Evolutionary conservation across 2,329 filamentous ascomycete genomes (phyloP).

Genomic region (Neofusicoccum cordaticola): DNA sequence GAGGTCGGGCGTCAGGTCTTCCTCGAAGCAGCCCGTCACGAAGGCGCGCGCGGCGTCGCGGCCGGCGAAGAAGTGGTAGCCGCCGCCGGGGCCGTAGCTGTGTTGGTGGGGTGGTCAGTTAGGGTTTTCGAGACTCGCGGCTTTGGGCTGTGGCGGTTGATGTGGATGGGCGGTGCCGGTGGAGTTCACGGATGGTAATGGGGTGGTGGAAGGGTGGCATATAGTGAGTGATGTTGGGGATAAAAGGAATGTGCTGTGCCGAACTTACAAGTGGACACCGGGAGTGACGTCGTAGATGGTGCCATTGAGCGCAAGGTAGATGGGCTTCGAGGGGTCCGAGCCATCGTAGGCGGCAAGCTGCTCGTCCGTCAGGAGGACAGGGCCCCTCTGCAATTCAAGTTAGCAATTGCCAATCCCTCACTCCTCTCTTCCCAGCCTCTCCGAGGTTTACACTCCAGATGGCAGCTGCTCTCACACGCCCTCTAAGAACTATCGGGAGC

Average conservation of each 20-base stretch:
- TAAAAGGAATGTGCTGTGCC: not conserved
- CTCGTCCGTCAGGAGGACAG: slow-evolving; percentile 68
- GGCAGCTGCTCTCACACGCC: too few relatives aligned
- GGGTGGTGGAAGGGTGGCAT: too few relatives aligned
- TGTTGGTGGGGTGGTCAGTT: not conserved
- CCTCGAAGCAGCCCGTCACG: slow-evolving; percentile 87
- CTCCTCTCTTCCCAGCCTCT: not conserved
- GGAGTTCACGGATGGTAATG: too few relatives aligned
- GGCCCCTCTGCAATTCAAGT: slow-evolving; percentile 43
- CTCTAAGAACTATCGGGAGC: too few relatives aligned
- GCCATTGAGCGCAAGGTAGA: slow-evolving; percentile 88
- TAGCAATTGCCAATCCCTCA: too few relatives aligned
- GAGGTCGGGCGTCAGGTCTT: slow-evolving; percentile 80
- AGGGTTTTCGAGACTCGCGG: not conserved
- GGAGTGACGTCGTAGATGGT: slow-evolving; percentile 81
- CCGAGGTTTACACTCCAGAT: not conserved
- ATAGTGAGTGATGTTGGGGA: not conserved
- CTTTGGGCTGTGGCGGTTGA: too few relatives aligned
- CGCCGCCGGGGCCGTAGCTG: slow-evolving; percentile 66
- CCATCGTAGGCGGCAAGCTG: slow-evolving; percentile 78
- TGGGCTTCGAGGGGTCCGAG: slow-evolving; percentile 67
- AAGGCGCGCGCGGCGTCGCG: slow-evolving; percentile 83
- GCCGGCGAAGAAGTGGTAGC: slow-evolving; percentile 84
- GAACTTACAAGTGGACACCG: slow-evolving; percentile 41
- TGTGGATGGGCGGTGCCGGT: too few relatives aligned